Evolutionary conservation across 2,329 filamentous ascomycete species (phyloP).

Genomic region (Triangularia setosa): DNA sequence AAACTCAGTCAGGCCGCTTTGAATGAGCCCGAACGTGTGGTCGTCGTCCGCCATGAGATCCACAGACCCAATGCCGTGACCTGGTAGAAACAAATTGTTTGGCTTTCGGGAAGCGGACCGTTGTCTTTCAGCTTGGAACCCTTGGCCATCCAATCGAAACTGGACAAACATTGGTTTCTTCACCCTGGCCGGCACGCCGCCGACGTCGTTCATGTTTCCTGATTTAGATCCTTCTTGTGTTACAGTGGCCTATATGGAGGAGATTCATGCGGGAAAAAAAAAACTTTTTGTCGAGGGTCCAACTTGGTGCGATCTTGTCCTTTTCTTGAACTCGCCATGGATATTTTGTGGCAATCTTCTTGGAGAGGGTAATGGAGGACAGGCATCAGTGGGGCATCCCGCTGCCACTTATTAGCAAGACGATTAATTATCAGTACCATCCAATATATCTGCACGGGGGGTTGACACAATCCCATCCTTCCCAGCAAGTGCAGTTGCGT

Average conservation of each 20-base stretch:
- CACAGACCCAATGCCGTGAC: constrained; percentile 15
- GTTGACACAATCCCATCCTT: neutral
- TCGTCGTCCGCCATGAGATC: no score
- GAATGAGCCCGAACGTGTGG: neutral
- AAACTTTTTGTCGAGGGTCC: neutral
- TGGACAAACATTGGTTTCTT: constrained; percentile 17
- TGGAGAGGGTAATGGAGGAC: no score
- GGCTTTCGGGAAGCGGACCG: constrained; percentile 15
- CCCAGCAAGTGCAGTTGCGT: neutral
- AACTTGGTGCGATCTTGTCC: neutral
- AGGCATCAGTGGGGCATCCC: neutral
- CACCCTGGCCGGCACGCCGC: neutral
- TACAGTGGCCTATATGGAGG: neutral
- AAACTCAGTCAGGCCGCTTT: neutral
- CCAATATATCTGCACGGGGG: neutral
- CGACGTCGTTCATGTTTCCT: constrained; percentile 15
- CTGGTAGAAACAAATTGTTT: neutral
- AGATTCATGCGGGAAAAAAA: neutral
- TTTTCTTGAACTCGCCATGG: neutral
- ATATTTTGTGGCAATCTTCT: neutral
- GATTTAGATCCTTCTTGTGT: constrained; percentile 21
- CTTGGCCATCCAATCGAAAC: neutral
- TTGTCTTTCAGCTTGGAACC: constrained; percentile 22
- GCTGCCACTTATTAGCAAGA: neutral
- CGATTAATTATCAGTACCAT: neutral